Evolutionary conservation across 148 eudicot genomes (phyloP).

Genomic region (Arbutus unedo): DNA sequence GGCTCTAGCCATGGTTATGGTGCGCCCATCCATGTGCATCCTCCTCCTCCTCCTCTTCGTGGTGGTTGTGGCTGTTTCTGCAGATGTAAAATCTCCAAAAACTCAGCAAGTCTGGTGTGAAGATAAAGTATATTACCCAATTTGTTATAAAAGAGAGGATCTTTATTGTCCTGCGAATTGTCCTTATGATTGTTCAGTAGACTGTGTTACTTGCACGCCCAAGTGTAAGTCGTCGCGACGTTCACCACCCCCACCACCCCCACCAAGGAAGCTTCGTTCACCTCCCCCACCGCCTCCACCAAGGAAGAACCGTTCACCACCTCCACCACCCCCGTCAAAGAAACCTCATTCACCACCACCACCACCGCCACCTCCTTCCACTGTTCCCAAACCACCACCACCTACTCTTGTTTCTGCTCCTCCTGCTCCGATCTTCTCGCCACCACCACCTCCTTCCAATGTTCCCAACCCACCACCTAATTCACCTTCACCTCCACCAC

Average conservation of each 20-base stretch:
- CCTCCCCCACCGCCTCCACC: neutral
- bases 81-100: too few species aligned
- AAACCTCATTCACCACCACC: neutral
- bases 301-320: neutral
- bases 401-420: neutral
- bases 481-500: neutral
- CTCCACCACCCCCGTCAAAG: neutral
- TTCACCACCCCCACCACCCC: constrained; percentile 12
- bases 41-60: too few species aligned
- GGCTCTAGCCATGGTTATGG: too few species aligned
- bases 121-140: neutral
- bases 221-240: constrained; percentile 12
- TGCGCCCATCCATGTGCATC: too few species aligned
- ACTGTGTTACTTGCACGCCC: constrained; percentile 24
- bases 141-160: neutral
- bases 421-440: neutral
- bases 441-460: neutral
- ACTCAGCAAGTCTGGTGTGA: too few species aligned
- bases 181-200: constrained; percentile 20
- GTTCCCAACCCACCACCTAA: too few species aligned
- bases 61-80: too few species aligned
- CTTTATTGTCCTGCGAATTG: constrained; percentile 22
- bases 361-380: neutral
- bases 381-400: neutral
- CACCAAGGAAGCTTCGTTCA: neutral